These are phyloP conservation scores for Rauvolfia tetraphylla DNA, from an alignment of 257 asterid species.

Conservation along the genomic window DNA sequence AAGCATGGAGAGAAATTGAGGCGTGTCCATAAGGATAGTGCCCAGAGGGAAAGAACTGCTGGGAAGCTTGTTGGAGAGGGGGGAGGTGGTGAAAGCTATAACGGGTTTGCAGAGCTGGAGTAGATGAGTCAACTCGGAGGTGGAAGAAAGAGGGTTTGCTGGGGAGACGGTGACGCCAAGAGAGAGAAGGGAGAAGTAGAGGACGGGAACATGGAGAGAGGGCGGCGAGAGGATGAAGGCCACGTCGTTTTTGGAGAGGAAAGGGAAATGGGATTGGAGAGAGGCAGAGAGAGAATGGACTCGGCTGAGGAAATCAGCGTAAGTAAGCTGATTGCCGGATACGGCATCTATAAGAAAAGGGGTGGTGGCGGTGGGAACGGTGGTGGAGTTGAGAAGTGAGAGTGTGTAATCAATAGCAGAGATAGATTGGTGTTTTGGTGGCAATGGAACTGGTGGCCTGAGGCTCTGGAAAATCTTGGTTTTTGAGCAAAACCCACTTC, in stretches of 20 bases:
- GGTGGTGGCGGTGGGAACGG: constrained; percentile 54
- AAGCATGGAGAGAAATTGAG: constrained; percentile 49
- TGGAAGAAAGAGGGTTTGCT: constrained; percentile 58
- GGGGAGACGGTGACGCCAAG: constrained; percentile 69
- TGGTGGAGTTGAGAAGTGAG: constrained; percentile 51
- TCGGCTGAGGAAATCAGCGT: constrained; percentile 50
- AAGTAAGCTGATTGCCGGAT: constrained; percentile 43
- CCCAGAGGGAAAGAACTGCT: constrained; percentile 10
- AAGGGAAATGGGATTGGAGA: constrained; percentile 37
- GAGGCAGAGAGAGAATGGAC: constrained; percentile 49
- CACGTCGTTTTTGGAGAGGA: constrained; percentile 55
- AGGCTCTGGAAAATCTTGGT: constrained; percentile 59
- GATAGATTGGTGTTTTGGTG: constrained; percentile 50
- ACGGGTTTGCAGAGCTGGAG: constrained; percentile 51
- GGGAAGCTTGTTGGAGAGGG: constrained; percentile 38
- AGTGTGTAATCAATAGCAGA: constrained; percentile 44
- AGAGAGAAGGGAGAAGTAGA: constrained; percentile 75
- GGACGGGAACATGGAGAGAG: constrained; percentile 57
- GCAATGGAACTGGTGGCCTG: constrained; percentile 52
- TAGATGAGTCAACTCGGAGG: constrained; percentile 59
- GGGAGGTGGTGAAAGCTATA: constrained; percentile 51
- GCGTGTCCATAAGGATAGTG: constrained; percentile 49
- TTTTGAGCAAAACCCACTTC: constrained; percentile 46
- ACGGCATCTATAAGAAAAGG: constrained; percentile 63
- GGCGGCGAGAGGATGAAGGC: constrained; percentile 77